Conservation (phyloP, 352 stramenopile genomes). For the Globisporangium yorkense region DNA sequence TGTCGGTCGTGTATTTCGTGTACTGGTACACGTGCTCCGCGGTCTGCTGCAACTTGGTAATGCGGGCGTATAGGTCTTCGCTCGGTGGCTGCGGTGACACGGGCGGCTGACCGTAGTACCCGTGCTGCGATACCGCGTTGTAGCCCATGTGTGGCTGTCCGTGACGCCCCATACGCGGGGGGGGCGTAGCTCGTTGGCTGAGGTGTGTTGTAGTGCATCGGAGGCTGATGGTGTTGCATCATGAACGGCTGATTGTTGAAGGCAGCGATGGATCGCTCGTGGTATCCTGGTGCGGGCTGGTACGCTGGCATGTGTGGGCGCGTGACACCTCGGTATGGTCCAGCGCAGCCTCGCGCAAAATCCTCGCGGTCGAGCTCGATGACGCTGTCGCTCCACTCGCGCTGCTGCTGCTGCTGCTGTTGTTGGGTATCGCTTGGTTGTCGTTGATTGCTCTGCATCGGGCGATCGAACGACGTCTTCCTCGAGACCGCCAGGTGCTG, state of each 20-base stretch:
- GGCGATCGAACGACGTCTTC: not conserved
- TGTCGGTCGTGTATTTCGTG: constrained; percentile 10
- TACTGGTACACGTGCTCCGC: constrained; percentile 14
- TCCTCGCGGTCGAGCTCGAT: constrained; percentile 12
- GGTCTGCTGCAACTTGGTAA: constrained; percentile 10
- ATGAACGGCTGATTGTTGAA: not conserved
- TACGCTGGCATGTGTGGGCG: not conserved
- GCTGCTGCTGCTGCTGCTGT: not conserved
- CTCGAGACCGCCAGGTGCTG: not conserved
- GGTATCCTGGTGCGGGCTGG: not conserved
- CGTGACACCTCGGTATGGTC: not conserved
- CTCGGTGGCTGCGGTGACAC: not conserved
- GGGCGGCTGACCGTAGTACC: too few relatives aligned
- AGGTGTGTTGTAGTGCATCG: not conserved
- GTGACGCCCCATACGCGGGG: not conserved
- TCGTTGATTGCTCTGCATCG: not conserved
- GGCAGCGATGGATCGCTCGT: not conserved
- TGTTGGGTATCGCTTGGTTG: not conserved
- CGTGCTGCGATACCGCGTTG: not conserved
- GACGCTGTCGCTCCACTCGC: not conserved
- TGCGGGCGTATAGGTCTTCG: constrained; percentile 9
- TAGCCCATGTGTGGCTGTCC: too few relatives aligned
- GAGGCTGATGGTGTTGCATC: not conserved
- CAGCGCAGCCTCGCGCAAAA: constrained; percentile 6
- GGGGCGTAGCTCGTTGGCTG: not conserved